phyloP scores from a whole-genome alignment of 1,284 basidiomycete species.

The Cryptococcus deneoformans region DNA sequence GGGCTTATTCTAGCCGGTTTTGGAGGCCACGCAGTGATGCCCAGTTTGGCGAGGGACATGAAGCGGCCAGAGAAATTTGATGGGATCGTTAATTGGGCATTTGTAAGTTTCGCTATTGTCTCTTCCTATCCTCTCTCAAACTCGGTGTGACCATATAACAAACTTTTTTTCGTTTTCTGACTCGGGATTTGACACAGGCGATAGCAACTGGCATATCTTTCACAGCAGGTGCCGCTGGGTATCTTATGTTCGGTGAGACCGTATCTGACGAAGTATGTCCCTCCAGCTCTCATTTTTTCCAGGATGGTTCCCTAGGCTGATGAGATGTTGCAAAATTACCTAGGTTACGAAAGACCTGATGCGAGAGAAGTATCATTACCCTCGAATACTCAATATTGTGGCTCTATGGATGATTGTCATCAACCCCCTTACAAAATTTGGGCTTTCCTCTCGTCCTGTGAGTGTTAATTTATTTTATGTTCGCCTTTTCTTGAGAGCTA shows the following conservation, averaged over 20 bases:
- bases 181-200: conserved; percentile 49
- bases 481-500: not conserved
- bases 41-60: conserved; percentile 88
- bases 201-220: conserved; percentile 72
- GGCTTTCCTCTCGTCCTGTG: conserved; percentile 77
- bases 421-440: conserved; percentile 84
- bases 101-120: conserved; percentile 25
- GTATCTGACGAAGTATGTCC: conserved; percentile 75
- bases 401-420: conserved; percentile 89
- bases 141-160: not conserved
- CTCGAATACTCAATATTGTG: conserved; percentile 65
- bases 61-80: conserved; percentile 73
- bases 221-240: conserved; percentile 78
- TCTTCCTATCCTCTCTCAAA: not conserved
- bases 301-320: not conserved
- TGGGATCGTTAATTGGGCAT: conserved; percentile 44
- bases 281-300: conserved; percentile 74
- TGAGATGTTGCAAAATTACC: not conserved
- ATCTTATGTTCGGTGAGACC: conserved; percentile 82
- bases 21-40: conserved; percentile 89
- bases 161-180: no score
- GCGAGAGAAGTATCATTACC: conserved; percentile 63
- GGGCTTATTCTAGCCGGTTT: conserved; percentile 98
- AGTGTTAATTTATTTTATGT: conserved; percentile 31
- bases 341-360: conserved; percentile 85